Base-by-base conservation (phyloP, 495 filamentous ascomycete genomes). In the Pseudoneurospora amorphoporcata region DNA sequence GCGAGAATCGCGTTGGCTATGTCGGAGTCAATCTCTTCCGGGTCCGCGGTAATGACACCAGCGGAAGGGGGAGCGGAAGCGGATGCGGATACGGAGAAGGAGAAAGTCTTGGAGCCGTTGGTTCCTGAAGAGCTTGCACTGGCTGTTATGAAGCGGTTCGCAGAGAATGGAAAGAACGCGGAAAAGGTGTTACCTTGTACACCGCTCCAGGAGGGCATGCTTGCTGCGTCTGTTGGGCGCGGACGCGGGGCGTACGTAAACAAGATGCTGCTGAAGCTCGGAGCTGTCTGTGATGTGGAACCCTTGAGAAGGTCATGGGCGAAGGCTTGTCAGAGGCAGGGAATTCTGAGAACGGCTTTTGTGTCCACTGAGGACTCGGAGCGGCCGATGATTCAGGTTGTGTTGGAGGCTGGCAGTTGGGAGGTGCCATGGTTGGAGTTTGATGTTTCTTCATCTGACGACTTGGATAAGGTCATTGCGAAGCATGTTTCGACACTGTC, bases 191-290 rank as follows among this genome's bases (percentile, higher is more conserved):
- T 93, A 16, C 92, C 93, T 32, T 95, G 93, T 75, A 94, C 92
- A 4, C 91, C 92, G 3, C 79, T 96, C 2, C 93, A 96, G 75
- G 90, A 94, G 79, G 90, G 88, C 9, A 95, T 95, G 91, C 83
- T 96, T 8, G 88, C 86, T 16, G 82, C 84, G n/a, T 83, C 84
- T 8, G 61, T 75, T 4, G 82, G 78, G 8, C 73, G 76, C 38
- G 79, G 77, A 40, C 73, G 75, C 32, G 78, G 77, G 45, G 75
- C 79, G 12, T 86, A 86, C 70, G 78, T 77, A 53, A 86, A 86
- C 71, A 81, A 77, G 29, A 84, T 83, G 79, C 73, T 86, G 8
- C 81, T 86, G 43, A 47, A 45, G 16, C 71, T 88, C 10, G 23
- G 12, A 65, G 29, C 23, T 37, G 3, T 2, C 2, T 32, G 23